Percentiles rank a stretch among this genome's conserved stretches.
Evolutionary conservation across 2,329 filamentous ascomycete genomes (phyloP).

Genomic region (Pyrenochaeta sp.): DNA sequence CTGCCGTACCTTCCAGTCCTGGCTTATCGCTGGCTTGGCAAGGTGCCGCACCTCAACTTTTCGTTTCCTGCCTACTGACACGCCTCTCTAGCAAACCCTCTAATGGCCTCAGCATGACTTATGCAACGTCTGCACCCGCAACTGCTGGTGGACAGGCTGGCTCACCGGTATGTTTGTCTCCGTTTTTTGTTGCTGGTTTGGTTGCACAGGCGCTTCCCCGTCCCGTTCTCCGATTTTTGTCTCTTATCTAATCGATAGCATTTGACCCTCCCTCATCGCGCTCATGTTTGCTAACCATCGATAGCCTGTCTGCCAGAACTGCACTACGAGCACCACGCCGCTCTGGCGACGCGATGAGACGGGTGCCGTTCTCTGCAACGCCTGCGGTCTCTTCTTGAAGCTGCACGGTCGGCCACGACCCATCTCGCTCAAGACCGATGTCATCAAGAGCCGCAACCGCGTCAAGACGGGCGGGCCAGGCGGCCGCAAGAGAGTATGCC

Average conservation of each 20-base stretch:
- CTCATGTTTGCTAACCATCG: constrained; percentile 19
- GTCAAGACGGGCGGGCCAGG: constrained; percentile 87
- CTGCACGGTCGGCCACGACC: constrained; percentile 91
- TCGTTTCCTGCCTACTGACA: constrained; percentile 34
- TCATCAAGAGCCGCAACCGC: constrained; percentile 98
- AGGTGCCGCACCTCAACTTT: constrained; percentile 42
- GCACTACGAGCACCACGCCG: constrained; percentile 92
- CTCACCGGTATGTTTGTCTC: constrained; percentile 61
- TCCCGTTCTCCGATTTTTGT: constrained; percentile 33
- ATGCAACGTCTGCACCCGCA: constrained; percentile 70
- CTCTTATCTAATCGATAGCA: constrained; percentile 54
- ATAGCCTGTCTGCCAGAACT: constrained; percentile 96
- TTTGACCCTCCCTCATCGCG: constrained; percentile 13
- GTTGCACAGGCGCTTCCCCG: constrained; percentile 47
- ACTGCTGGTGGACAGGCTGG: constrained; percentile 71
- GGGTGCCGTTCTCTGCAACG: constrained; percentile 96
- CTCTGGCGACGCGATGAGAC: constrained; percentile 97
- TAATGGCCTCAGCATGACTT: constrained; percentile 65
- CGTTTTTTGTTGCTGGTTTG: constrained; percentile 30
- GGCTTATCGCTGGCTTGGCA: constrained; percentile 44
- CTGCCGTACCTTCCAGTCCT: constrained; percentile 6
- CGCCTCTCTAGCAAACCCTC: constrained; percentile 42
- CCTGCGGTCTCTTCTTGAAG: constrained; percentile 96
- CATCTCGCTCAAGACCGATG: constrained; percentile 97
- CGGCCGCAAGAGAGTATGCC: constrained; percentile 80